Evolutionary conservation across 129 eudicot species (phyloP).

Genomic region (Lonicera japonica): DNA sequence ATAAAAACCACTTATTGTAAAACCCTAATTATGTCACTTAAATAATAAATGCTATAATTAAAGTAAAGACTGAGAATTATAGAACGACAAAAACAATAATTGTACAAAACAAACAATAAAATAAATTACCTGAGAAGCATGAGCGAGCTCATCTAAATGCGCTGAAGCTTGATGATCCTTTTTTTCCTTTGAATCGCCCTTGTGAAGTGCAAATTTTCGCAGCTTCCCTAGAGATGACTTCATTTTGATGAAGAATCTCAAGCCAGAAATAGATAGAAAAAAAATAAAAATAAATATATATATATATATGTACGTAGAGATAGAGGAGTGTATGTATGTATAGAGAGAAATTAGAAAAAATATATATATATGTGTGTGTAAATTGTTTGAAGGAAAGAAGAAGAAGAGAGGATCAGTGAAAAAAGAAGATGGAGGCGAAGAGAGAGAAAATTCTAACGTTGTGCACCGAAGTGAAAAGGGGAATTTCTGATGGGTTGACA

Average conservation of each 20-base stretch:
- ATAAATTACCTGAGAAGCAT: constrained; percentile 63
- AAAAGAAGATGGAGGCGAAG: not conserved
- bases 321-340: not conserved
- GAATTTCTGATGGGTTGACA: not conserved
- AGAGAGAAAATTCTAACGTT: constrained; percentile 26
- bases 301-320: not conserved
- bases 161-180: constrained; percentile 39
- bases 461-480: constrained; percentile 20
- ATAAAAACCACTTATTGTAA: not conserved
- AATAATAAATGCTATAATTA: constrained; percentile 5
- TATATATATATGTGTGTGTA: not conserved
- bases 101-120: not conserved
- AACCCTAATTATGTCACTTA: constrained; percentile 18
- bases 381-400: not conserved
- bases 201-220: constrained; percentile 53
- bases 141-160: constrained; percentile 52
- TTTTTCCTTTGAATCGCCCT: constrained; percentile 45
- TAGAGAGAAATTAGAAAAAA: not conserved
- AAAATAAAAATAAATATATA: constrained; percentile 1
- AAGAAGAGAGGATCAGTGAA: constrained; percentile 1
- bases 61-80: constrained; percentile 1
- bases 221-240: constrained; percentile 68
- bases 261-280: too few species aligned
- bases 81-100: constrained; percentile 1
- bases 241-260: constrained; percentile 27